These are phyloP conservation scores for Beta lomatogona DNA, from an alignment of 179 eudicot species.

Conservation along the genomic window DNA sequence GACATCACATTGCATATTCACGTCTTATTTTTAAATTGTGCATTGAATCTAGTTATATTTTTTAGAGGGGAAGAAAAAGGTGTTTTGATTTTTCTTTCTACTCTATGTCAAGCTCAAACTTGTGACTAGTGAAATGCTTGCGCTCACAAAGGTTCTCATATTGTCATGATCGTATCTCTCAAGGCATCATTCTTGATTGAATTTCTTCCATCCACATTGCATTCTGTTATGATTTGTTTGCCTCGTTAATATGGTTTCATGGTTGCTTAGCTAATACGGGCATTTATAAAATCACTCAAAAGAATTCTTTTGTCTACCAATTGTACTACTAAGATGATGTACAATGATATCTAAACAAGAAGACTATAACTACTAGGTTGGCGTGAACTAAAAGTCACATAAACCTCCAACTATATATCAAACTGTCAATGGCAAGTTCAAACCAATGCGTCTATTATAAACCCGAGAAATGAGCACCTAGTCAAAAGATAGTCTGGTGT, in stretches of 20 bases:
- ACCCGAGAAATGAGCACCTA: too few species aligned
- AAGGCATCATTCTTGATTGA: neutral
- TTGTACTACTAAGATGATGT: neutral
- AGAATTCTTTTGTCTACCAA: too few species aligned
- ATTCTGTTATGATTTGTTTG: neutral
- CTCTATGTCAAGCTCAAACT: neutral
- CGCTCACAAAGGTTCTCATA: neutral
- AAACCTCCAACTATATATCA: neutral
- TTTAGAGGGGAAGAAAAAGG: neutral
- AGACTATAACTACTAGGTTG: constrained; percentile 1
- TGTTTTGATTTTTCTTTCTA: neutral
- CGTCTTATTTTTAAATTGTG: neutral
- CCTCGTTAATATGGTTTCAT: neutral
- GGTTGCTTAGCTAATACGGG: neutral
- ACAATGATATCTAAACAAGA: neutral
- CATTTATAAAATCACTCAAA: too few species aligned
- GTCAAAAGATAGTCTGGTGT: too few species aligned
- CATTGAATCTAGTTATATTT: neutral
- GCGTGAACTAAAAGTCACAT: neutral
- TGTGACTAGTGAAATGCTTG: too few species aligned
- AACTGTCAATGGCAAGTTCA: neutral
- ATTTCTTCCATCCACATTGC: neutral
- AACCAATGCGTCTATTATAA: neutral
- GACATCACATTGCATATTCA: neutral
- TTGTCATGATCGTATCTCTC: neutral